These are phyloP conservation scores for Macrophomina pseudophaseolina DNA, from an alignment of 2,329 filamentous ascomycete species.

Conservation along the genomic window DNA sequence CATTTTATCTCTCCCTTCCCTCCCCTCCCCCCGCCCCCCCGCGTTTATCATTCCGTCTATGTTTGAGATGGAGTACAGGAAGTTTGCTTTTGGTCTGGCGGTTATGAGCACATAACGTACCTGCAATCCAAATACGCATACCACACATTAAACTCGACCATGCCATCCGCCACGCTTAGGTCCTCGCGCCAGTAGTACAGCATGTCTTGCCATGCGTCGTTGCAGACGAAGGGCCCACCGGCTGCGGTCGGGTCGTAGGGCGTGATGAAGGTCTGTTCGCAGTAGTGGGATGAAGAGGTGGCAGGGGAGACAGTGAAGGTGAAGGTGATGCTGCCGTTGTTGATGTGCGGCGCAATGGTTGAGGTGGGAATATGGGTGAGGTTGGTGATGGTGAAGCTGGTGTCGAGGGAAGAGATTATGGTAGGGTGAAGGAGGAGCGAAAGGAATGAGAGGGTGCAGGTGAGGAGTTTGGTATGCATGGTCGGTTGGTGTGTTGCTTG, in stretches of 20 bases:
- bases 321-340: constrained; percentile 10
- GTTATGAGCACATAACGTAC: background rate
- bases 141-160: background rate
- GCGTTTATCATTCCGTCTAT: too few relatives aligned
- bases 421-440: background rate
- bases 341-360: background rate
- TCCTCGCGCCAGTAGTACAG: constrained; percentile 9
- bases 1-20: too few relatives aligned
- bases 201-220: background rate
- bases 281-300: background rate
- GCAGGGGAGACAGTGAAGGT: background rate
- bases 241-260: background rate
- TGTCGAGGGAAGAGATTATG: background rate
- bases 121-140: constrained; percentile 4
- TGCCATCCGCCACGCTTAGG: too few relatives aligned
- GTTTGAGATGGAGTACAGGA: too few relatives aligned
- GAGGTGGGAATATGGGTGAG: constrained; percentile 9
- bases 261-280: background rate
- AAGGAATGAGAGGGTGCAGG: background rate
- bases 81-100: background rate
- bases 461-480: background rate
- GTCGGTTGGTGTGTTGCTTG: background rate
- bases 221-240: constrained; percentile 8
- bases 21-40: too few relatives aligned
- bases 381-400: constrained; percentile 14